Percentiles rank a stretch among this genome's conserved stretches.
These are phyloP conservation scores for Cercophora sp. DNA, from an alignment of 495 filamentous ascomycete species.

Conservation along the genomic window DNA sequence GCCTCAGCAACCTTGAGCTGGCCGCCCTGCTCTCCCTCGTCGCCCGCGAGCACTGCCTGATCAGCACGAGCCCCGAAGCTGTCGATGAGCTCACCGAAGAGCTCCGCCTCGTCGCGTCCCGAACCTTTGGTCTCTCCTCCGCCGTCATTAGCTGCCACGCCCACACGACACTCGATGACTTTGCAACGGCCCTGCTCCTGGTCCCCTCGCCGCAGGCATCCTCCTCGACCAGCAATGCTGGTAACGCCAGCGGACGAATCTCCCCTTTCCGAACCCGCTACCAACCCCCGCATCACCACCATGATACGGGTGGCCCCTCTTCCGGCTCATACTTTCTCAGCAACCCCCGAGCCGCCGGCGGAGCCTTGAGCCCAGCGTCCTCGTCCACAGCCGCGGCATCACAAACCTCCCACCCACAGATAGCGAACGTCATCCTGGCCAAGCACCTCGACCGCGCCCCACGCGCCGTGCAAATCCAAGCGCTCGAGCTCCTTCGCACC, in stretches of 20 bases:
- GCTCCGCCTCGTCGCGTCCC: conserved; percentile 62
- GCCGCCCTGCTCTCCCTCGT: conserved; percentile 77
- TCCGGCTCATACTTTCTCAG: conserved; percentile 22
- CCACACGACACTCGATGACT: conserved; percentile 73
- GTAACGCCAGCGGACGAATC: conserved; percentile 14
- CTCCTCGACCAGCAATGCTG: conserved; percentile 6
- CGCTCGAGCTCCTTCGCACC: conserved; percentile 76
- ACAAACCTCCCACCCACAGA: conserved; percentile 32
- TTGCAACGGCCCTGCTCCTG: conserved; percentile 64
- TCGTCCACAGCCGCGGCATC: conserved; percentile 6
- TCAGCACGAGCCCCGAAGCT: conserved; percentile 62
- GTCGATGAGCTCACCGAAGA: conserved; percentile 66
- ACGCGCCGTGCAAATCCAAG: conserved; percentile 76
- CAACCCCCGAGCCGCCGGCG: not conserved
- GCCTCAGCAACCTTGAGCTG: conserved; percentile 83
- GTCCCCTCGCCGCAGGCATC: conserved; percentile 18
- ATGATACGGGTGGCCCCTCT: conserved; percentile 8
- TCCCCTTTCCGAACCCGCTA: conserved; percentile 33
- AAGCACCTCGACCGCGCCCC: conserved; percentile 70
- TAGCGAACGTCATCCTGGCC: conserved; percentile 79
- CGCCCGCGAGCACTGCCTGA: conserved; percentile 79
- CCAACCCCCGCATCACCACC: conserved; percentile 13
- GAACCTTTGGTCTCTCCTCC: conserved; percentile 66
- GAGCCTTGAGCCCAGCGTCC: conserved; percentile 9
- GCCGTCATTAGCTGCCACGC: conserved; percentile 66